Evolutionary conservation across 306 rosid genomes (phyloP).

Genomic region (Rosa multiflora): DNA sequence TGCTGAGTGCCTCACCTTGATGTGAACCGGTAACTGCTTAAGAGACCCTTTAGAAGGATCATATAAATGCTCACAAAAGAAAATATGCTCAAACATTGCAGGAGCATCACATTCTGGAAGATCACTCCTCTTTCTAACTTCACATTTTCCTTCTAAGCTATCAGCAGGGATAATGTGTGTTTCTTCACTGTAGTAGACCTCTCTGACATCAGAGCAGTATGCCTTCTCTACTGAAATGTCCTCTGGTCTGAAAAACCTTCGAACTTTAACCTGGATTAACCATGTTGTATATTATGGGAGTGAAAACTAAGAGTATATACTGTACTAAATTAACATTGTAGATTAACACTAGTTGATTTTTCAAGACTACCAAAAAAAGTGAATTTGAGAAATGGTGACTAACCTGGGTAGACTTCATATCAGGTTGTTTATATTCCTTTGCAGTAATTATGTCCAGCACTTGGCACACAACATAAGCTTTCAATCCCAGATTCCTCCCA

Average conservation of each 20-base stretch:
- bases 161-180: slow-evolving; percentile 19
- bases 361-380: background rate
- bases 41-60: slow-evolving; percentile 51
- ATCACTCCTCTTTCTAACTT: slow-evolving; percentile 48
- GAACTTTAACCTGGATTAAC: slow-evolving; percentile 59
- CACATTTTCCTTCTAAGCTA: slow-evolving; percentile 45
- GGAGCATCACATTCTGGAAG: slow-evolving; percentile 29
- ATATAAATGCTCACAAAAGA: slow-evolving; percentile 51
- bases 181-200: slow-evolving; percentile 52
- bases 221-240: slow-evolving; percentile 75
- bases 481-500: slow-evolving; percentile 87
- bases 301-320: no score
- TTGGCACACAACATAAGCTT: slow-evolving; percentile 78
- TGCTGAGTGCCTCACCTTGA: slow-evolving; percentile 60
- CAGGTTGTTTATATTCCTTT: slow-evolving; percentile 50
- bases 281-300: background rate
- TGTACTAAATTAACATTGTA: background rate
- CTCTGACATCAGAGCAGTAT: slow-evolving; percentile 45
- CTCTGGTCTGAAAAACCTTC: slow-evolving; percentile 89
- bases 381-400: slow-evolving; percentile 1
- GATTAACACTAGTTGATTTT: background rate
- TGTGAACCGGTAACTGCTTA: slow-evolving; percentile 66
- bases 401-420: slow-evolving; percentile 47
- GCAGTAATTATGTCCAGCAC: slow-evolving; percentile 54
- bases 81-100: slow-evolving; percentile 36